Evolutionary conservation across 2,329 filamentous ascomycete genomes (phyloP).

Genomic region (Phaeosphaeria sp.): DNA sequence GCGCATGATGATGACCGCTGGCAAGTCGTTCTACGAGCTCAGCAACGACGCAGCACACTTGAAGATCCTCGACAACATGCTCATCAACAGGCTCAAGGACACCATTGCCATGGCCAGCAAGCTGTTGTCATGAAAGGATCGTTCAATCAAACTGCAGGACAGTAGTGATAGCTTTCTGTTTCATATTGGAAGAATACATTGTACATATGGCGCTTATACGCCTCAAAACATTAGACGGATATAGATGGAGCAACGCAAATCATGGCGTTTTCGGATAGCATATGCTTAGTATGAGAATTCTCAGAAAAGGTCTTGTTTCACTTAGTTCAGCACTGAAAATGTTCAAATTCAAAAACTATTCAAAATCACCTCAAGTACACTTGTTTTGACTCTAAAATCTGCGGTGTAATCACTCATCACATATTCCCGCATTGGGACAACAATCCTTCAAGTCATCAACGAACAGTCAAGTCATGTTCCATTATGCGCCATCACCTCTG

Average conservation of each 20-base stretch:
- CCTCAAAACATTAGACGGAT: background rate
- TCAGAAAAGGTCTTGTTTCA: background rate
- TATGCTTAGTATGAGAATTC: background rate
- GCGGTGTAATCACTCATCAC: background rate
- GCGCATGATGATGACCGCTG: background rate
- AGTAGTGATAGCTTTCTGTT: background rate
- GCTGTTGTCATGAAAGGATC: background rate
- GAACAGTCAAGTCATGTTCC: background rate
- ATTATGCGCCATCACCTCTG: background rate
- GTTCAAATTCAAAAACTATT: no score
- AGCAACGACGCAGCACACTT: background rate
- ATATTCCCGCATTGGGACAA: background rate
- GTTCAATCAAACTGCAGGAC: background rate
- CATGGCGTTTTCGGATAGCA: background rate
- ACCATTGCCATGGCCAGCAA: background rate
- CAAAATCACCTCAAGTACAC: background rate
- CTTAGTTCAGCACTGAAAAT: no score
- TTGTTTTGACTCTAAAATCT: background rate
- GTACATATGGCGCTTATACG: background rate
- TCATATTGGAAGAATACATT: background rate
- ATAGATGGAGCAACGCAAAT: background rate
- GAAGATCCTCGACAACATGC: background rate
- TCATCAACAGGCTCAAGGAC: background rate
- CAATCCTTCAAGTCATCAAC: background rate
- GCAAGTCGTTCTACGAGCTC: background rate